Conservation (phyloP, 805 yeast genomes). For the Candida alai region DNA sequence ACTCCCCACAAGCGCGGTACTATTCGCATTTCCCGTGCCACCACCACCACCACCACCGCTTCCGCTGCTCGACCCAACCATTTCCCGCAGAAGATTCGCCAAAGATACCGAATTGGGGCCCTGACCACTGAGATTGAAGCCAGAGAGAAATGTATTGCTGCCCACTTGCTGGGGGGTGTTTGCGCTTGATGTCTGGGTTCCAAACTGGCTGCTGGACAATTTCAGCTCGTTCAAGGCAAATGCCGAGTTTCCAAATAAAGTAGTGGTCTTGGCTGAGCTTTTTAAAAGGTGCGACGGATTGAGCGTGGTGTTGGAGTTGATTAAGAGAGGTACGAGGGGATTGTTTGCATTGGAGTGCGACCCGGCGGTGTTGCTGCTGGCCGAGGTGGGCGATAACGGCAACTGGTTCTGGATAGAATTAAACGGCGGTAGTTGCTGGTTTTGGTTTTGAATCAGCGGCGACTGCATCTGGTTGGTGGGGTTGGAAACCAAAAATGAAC, state of each 20-base stretch:
- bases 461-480: conserved; percentile 16
- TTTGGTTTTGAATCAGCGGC: conserved; percentile 24
- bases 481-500: conserved; percentile 1
- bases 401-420: conserved; percentile 32
- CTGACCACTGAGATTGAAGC: background rate
- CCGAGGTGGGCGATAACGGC: conserved; percentile 21
- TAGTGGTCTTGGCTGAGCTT: background rate
- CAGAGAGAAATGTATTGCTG: background rate
- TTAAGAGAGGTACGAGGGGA: conserved; percentile 1
- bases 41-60: conserved; percentile 1
- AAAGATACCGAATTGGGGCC: background rate
- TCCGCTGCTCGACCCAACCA: background rate
- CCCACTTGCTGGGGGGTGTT: background rate
- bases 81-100: background rate
- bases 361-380: conserved; percentile 1
- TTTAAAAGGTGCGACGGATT: conserved; percentile 4
- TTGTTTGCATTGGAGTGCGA: background rate
- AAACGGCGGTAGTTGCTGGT: conserved; percentile 33
- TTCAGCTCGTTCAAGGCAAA: conserved; percentile 3
- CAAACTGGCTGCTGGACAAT: conserved; percentile 2
- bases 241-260: background rate
- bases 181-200: conserved; percentile 1
- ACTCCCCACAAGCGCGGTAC: conserved; percentile 1
- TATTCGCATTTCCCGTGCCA: background rate
- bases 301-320: conserved; percentile 1